phyloP scores from a whole-genome alignment of 352 stramenopile species.

The Phytophthora foliorum region DNA sequence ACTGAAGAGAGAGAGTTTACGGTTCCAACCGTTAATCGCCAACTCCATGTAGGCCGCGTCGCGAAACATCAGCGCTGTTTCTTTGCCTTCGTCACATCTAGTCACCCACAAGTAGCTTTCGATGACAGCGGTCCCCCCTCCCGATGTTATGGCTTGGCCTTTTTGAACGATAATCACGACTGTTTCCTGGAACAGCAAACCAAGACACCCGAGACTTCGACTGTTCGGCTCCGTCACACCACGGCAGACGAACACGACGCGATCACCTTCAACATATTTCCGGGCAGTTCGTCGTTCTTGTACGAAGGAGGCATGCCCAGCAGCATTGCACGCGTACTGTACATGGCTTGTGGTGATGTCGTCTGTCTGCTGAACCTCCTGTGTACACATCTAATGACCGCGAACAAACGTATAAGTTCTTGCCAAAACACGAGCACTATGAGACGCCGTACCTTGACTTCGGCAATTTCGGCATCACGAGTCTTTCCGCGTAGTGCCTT shows the following conservation, averaged over 20 bases:
- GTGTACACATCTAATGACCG: slow-evolving; percentile 13
- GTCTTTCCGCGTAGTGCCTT: slow-evolving; percentile 14
- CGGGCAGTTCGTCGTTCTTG: slow-evolving; percentile 14
- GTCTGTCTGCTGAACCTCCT: slow-evolving; percentile 12
- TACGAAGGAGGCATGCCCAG: slow-evolving; percentile 11
- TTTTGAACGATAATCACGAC: slow-evolving; percentile 16
- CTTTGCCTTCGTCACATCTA: slow-evolving; percentile 24
- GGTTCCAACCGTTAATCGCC: slow-evolving; percentile 20
- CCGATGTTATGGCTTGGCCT: slow-evolving; percentile 9
- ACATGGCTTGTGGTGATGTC: slow-evolving; percentile 10
- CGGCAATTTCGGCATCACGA: slow-evolving; percentile 15
- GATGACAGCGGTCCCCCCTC: slow-evolving; percentile 19
- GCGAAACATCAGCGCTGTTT: slow-evolving; percentile 13
- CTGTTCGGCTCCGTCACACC: slow-evolving; percentile 7
- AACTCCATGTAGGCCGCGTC: slow-evolving; percentile 7
- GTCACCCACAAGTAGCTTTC: slow-evolving; percentile 20
- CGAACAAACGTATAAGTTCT: not conserved
- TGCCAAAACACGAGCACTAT: not conserved
- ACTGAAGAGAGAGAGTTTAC: slow-evolving; percentile 15
- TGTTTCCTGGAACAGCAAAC: slow-evolving; percentile 27
- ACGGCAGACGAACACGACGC: slow-evolving; percentile 19
- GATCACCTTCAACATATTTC: slow-evolving; percentile 23
- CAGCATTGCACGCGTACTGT: slow-evolving; percentile 17
- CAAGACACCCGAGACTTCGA: slow-evolving; percentile 15
- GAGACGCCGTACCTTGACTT: slow-evolving; percentile 18